Percentiles rank a stretch among this genome's conserved stretches.
Conservation (phyloP, 768 basidiomycete species). For the Leccinum imitatum region DNA sequence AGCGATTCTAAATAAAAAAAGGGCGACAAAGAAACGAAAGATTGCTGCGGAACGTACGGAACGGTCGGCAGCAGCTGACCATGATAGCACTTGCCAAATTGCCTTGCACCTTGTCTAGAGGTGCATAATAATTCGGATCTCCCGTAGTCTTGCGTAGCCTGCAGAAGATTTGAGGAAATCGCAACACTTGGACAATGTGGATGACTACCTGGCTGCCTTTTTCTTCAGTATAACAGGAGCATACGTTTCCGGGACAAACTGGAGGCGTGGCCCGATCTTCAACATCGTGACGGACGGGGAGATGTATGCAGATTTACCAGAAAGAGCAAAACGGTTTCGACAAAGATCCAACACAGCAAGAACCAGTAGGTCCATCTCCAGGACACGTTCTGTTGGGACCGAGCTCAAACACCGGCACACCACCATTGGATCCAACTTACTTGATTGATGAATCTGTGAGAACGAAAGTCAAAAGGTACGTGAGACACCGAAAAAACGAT, state of each 20-base stretch:
- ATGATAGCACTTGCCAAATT: conserved; percentile 48
- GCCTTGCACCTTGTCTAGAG: conserved; percentile 51
- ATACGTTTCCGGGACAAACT: conserved; percentile 77
- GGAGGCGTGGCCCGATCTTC: neutral
- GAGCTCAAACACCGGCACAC: conserved; percentile 1
- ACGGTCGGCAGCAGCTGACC: conserved; percentile 67
- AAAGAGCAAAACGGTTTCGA: conserved; percentile 50
- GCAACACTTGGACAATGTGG: neutral
- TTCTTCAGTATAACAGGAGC: conserved; percentile 54
- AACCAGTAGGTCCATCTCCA: conserved; percentile 84
- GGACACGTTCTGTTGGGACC: conserved; percentile 40
- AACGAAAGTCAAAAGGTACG: neutral
- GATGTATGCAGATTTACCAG: conserved; percentile 37
- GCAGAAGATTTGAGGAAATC: neutral
- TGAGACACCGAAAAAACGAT: neutral
- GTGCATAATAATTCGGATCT: conserved; percentile 54
- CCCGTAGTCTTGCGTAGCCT: conserved; percentile 56
- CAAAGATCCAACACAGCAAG: conserved; percentile 66
- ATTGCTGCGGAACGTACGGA: conserved; percentile 47
- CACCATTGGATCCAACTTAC: conserved; percentile 29
- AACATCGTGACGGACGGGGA: neutral
- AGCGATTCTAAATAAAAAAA: neutral
- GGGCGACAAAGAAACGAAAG: neutral
- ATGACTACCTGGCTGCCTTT: conserved; percentile 54
- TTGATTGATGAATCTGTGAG: conserved; percentile 65